These are phyloP conservation scores for Colletotrichum camelliae DNA, from an alignment of 2,329 filamentous ascomycete species.

Conservation along the genomic window DNA sequence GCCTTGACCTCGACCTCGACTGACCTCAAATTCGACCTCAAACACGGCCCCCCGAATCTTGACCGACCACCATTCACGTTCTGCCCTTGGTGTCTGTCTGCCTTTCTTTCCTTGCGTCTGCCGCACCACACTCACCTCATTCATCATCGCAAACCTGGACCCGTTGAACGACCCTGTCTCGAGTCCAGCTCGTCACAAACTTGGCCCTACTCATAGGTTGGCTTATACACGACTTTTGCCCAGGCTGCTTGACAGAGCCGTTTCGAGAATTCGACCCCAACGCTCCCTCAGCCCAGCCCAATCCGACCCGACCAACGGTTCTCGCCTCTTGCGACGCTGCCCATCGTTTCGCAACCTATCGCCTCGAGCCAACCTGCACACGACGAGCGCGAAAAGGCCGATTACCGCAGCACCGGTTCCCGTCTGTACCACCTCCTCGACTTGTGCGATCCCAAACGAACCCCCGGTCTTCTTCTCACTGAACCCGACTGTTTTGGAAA, in stretches of 20 bases:
- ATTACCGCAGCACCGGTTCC: slow-evolving; percentile 18
- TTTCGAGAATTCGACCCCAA: background rate
- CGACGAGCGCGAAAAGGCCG: slow-evolving; percentile 11
- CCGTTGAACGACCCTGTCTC: background rate
- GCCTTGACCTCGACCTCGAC: background rate
- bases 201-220: background rate
- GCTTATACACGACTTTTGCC: background rate
- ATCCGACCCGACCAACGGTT: slow-evolving; percentile 17
- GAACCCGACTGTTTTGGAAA: background rate
- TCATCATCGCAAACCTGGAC: background rate
- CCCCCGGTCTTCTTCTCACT: background rate
- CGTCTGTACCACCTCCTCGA: slow-evolving; percentile 11
- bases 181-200: background rate
- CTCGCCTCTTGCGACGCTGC: slow-evolving; percentile 17
- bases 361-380: background rate
- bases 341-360: slow-evolving; percentile 8
- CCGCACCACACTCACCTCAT: background rate
- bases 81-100: background rate
- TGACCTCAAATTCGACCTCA: background rate
- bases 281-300: background rate
- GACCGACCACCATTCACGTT: background rate
- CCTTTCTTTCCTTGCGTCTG: background rate
- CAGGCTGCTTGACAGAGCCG: background rate
- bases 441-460: background rate
- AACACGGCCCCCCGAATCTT: background rate